Base-by-base conservation (phyloP, 371 early-diverging fungal species). In the Batkoa obscura region DNA sequence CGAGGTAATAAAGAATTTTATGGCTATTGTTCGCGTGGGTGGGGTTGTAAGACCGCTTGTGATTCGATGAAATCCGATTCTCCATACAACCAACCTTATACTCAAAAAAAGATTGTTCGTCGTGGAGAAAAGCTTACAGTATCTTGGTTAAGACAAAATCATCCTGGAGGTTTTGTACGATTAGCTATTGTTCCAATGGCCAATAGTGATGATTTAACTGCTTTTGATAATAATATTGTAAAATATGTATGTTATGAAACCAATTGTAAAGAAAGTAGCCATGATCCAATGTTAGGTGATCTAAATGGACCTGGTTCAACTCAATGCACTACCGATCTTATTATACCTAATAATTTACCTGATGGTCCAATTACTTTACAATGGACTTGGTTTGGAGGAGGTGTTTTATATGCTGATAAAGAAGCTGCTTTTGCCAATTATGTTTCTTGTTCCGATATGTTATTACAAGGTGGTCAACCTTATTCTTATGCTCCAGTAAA, bases 81-180 rank as follows among this genome's bases (percentile, higher is more conserved):
- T 4, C 15, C 41, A 6, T 43, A 43, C 42, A 31, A 55, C n/a
- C 31, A 17, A 15, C 6, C 33, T 15, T 55, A 32, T 33, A 15
- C 12, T 33, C 5, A 5, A 12, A 55, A 55, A 32, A 55, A 45
- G 34, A 31, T 55, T 17, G 43, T 55, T 13, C 41, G 43, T 12
- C 41, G 79, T 5, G 79, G 78, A 10, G 71, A 74, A 47, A 60
- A 59, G 34, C 60, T 77, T 17, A 61, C 59, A 0, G 65, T 78
- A 30, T 48, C 61, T 30, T 78, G 79, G 79, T 57, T 62, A 30
- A 64, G 79, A 4, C 65, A 69, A 56, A 79, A 79, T 62, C 79
- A 79, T 50, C 75, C 79, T 0, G 79, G 74, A 1, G 79, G 79
- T 2, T 79, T 79, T 57, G 74, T 79, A 36, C 70, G 78, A 13